phyloP scores from a whole-genome alignment of 108 stramenopile genomes.

The Nannochloropsis oceanica region DNA sequence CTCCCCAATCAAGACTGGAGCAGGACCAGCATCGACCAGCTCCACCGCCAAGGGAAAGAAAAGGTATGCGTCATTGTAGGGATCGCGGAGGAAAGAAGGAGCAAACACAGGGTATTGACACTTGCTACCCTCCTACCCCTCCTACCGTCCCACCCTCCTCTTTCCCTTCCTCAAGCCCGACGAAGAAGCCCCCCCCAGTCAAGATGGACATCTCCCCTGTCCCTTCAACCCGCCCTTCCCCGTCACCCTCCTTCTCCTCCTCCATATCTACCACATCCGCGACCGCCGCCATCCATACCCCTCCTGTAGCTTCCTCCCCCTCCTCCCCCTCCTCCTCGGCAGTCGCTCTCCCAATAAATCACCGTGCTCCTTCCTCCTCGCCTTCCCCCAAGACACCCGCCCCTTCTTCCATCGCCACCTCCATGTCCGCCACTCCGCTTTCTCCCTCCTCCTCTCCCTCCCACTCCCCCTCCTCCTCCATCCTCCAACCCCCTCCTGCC shows the following conservation, averaged over 20 bases:
- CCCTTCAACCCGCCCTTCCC: not conserved
- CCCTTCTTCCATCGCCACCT: not conserved
- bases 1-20: no score
- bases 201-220: not conserved
- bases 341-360: not conserved
- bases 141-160: no score
- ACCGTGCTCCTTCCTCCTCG: not conserved
- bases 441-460: not conserved
- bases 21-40: no score
- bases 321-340: not conserved
- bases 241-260: not conserved
- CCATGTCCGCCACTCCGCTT: not conserved
- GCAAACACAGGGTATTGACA: no score
- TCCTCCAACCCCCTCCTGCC: not conserved
- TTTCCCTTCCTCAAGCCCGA: no score
- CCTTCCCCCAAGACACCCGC: not conserved
- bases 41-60: no score
- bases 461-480: not conserved
- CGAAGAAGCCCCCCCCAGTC: not conserved
- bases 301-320: not conserved
- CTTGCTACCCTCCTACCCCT: no score
- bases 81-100: no score
- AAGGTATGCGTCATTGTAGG: no score
- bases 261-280: not conserved
- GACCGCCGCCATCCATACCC: not conserved